Percentiles rank a stretch among this genome's conserved stretches.
Conservation (phyloP, 2,329 filamentous ascomycete species). For the Fusarium penzigii region DNA sequence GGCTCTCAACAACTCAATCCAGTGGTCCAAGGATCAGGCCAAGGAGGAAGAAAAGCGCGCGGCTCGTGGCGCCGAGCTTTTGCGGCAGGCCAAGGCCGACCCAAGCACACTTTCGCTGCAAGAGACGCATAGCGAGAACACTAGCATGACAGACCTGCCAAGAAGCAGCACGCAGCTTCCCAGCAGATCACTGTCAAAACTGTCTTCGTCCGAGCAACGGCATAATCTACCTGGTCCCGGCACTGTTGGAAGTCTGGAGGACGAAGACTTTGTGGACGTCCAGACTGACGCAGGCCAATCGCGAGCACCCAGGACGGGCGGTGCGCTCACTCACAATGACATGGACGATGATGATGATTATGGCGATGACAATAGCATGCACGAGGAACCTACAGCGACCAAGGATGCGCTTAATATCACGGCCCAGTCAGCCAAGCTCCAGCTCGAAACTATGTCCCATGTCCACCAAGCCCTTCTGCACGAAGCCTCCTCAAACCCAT, state of each 20-base stretch:
- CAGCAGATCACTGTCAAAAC: slow-evolving; percentile 31
- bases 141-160: slow-evolving; percentile 50
- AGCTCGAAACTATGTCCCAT: slow-evolving; percentile 85
- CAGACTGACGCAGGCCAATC: slow-evolving; percentile 46
- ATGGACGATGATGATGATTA: slow-evolving; percentile 77
- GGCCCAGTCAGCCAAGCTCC: slow-evolving; percentile 88
- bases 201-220: slow-evolving; percentile 32
- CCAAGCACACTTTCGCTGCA: slow-evolving; percentile 54
- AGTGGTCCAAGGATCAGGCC: slow-evolving; percentile 96
- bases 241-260: slow-evolving; percentile 51
- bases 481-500: slow-evolving; percentile 67
- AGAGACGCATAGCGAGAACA: slow-evolving; percentile 52
- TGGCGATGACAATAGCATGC: slow-evolving; percentile 71
- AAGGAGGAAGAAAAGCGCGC: slow-evolving; percentile 83
- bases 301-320: slow-evolving; percentile 37
- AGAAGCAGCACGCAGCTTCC: slow-evolving; percentile 47
- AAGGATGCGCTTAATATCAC: slow-evolving; percentile 98
- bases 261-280: slow-evolving; percentile 53
- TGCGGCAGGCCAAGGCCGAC: slow-evolving; percentile 79
- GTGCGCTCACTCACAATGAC: slow-evolving; percentile 40
- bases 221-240: slow-evolving; percentile 43
- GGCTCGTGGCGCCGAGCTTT: slow-evolving; percentile 70
- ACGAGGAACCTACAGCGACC: slow-evolving; percentile 70
- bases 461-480: slow-evolving; percentile 80
- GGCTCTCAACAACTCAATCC: slow-evolving; percentile 97